Evolutionary conservation across 2,329 filamentous ascomycete genomes (phyloP), one percentile per base, ranked within the genome.

Genomic region (Colletotrichum graminicola): DNA sequence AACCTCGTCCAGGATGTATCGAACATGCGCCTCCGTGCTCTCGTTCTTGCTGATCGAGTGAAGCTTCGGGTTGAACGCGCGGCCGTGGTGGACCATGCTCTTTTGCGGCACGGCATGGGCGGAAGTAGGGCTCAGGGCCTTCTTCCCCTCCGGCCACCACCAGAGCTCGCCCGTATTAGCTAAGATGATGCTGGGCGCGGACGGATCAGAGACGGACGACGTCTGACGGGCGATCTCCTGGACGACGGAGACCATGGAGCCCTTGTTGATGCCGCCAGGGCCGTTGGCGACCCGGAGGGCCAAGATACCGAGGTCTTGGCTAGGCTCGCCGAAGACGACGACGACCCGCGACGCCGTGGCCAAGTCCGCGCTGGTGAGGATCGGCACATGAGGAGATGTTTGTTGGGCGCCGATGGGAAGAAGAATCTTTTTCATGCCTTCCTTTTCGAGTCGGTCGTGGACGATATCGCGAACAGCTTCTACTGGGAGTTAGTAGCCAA

Each of bases 91-190:
- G 14, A 91, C 90, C 2, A 90, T 86, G 59, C 89, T 92, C 67
- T 85, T 84, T 75, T 91, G 87, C 1, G 91, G 90, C 55, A 92
- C 81, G 1, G 84, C 85, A 10, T 84, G 78, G 84, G 91, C 92
- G 3, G 85, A 86, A 0, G 78, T 77, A 1, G 86, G 78, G 1
- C 89, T 92, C 72, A 97, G 84, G 0, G 90, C 85, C 60, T 87
- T 86, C 62, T 86, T 81, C 1, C 86, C 86, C 62, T 88, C 86
- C 51, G 92, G 89, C 79, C 92, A 93, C 91, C 94, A 98, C 76
- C 91, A 84, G 23, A 93, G 83, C 81, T 97, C 91, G 5, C 93
- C 94, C 5, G 90, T 85, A 78, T 97, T 98, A 56, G 94, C 89
- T 34, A 97, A 83, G 36, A 98, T 82, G 67, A 98, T 82, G 3